These are phyloP conservation scores for Mycogone perniciosa DNA, from an alignment of 2,329 filamentous ascomycete genomes.

Conservation along the genomic window DNA sequence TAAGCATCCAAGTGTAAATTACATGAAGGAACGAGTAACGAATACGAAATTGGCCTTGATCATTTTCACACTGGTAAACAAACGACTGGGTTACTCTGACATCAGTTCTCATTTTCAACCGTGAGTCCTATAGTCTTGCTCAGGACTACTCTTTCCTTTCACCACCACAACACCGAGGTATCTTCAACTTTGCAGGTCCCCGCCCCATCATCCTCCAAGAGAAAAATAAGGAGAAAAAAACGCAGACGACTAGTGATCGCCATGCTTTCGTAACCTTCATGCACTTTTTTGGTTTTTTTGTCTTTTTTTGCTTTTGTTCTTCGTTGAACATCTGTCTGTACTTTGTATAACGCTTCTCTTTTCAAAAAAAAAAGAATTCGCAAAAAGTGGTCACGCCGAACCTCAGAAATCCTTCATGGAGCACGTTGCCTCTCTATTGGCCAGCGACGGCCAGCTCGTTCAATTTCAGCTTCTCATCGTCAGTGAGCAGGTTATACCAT, in stretches of 20 bases:
- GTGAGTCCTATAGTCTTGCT: not conserved
- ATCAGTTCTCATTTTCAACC: no score
- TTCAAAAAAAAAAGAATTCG: not conserved
- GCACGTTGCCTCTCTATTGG: conserved; percentile 18
- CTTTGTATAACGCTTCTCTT: not conserved
- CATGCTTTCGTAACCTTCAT: conserved; percentile 6
- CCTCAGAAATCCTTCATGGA: not conserved
- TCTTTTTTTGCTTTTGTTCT: not conserved
- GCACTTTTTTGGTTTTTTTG: not conserved
- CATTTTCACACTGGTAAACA: no score
- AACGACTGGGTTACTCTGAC: no score
- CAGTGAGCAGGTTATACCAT: conserved; percentile 50
- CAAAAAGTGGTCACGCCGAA: not conserved
- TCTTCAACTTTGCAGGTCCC: not conserved
- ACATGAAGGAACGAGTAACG: not conserved
- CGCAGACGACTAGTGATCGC: no score
- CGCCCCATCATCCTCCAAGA: not conserved
- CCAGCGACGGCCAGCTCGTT: conserved; percentile 41
- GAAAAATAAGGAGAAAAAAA: not conserved
- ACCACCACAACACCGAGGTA: conserved; percentile 4
- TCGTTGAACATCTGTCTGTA: not conserved
- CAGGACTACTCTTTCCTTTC: not conserved
- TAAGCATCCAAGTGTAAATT: no score
- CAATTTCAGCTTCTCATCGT: conserved; percentile 51
- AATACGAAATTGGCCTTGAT: not conserved